Conservation (phyloP, 2,329 filamentous ascomycete genomes). For the Acarospora socialis region DNA sequence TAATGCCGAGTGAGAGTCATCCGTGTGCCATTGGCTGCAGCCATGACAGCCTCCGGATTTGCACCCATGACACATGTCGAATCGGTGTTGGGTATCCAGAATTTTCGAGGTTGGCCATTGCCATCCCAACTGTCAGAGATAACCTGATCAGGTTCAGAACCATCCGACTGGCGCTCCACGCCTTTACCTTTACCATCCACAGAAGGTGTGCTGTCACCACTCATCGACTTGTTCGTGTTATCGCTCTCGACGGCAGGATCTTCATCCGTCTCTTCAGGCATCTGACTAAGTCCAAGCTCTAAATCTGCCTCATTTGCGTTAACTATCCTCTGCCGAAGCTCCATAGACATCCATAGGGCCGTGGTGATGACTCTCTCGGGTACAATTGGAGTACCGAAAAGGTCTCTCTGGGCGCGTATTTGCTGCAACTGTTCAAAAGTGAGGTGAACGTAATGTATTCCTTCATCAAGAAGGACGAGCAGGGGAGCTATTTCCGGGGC, state of each 20-base stretch:
- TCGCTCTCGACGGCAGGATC: constrained; percentile 21
- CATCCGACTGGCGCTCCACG: constrained; percentile 21
- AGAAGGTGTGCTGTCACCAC: constrained; percentile 9
- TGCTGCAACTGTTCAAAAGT: constrained; percentile 44
- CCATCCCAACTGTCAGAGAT: constrained; percentile 39
- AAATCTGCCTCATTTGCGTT: constrained; percentile 37
- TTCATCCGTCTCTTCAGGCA: constrained; percentile 19
- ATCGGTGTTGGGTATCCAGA: constrained; percentile 42
- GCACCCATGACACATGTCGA: constrained; percentile 43
- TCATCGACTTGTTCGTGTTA: constrained; percentile 7
- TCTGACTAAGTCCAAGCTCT: constrained; percentile 37
- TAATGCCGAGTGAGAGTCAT: constrained; percentile 17
- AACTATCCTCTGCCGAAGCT: constrained; percentile 40
- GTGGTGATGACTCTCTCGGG: constrained; percentile 41
- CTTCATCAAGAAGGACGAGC: constrained; percentile 41
- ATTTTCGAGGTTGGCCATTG: constrained; percentile 40
- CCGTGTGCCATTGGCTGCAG: constrained; percentile 30
- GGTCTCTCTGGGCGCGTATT: constrained; percentile 36
- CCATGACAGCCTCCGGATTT: constrained; percentile 37
- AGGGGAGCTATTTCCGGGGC: constrained; percentile 40
- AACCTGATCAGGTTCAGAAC: constrained; percentile 17
- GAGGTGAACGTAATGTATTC: constrained; percentile 46
- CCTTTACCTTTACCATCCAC: constrained; percentile 30
- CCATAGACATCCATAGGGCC: constrained; percentile 44
- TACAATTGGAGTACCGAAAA: constrained; percentile 40